phyloP scores from a whole-genome alignment of 805 yeast species.

The Candida hispaniensis region DNA sequence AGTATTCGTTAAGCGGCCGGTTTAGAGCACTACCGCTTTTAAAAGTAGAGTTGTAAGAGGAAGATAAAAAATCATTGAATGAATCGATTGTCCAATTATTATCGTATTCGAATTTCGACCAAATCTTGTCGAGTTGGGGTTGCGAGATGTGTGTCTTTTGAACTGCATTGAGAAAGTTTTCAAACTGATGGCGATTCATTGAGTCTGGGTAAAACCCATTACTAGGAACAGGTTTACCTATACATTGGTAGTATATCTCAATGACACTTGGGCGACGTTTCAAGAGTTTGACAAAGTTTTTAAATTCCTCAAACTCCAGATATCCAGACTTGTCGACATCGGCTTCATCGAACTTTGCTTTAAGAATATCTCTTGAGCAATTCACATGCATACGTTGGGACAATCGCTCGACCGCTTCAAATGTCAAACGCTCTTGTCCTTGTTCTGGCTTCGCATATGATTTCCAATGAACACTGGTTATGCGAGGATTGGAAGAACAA shows the following conservation, averaged over 20 bases:
- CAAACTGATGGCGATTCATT: slow-evolving; percentile 28
- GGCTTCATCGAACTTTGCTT: slow-evolving; percentile 41
- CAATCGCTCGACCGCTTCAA: slow-evolving; percentile 57
- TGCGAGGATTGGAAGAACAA: slow-evolving; percentile 50
- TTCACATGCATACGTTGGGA: slow-evolving; percentile 63
- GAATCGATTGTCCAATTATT: slow-evolving; percentile 25
- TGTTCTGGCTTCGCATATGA: slow-evolving; percentile 30
- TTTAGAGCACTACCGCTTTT: slow-evolving; percentile 34
- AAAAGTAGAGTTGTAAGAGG: slow-evolving; percentile 21
- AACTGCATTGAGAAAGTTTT: slow-evolving; percentile 35
- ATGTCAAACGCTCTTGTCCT: slow-evolving; percentile 31
- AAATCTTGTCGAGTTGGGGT: slow-evolving; percentile 30
- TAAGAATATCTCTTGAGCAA: slow-evolving; percentile 45
- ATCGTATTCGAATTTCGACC: slow-evolving; percentile 30
- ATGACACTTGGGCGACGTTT: slow-evolving; percentile 55
- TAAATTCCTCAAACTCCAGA: slow-evolving; percentile 63
- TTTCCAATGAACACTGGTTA: slow-evolving; percentile 57
- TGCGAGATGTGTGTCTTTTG: slow-evolving; percentile 39
- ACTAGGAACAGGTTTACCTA: slow-evolving; percentile 19
- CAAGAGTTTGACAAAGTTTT: slow-evolving; percentile 56
- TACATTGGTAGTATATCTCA: slow-evolving; percentile 36
- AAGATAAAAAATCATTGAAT: slow-evolving; percentile 32
- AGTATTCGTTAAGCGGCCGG: slow-evolving; percentile 74
- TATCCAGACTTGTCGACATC: slow-evolving; percentile 41
- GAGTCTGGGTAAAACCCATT: slow-evolving; percentile 4